Percentiles rank a stretch among this genome's conserved stretches.
Conservation (phyloP, 2,329 filamentous ascomycete genomes). For the Cordyceps militaris region DNA sequence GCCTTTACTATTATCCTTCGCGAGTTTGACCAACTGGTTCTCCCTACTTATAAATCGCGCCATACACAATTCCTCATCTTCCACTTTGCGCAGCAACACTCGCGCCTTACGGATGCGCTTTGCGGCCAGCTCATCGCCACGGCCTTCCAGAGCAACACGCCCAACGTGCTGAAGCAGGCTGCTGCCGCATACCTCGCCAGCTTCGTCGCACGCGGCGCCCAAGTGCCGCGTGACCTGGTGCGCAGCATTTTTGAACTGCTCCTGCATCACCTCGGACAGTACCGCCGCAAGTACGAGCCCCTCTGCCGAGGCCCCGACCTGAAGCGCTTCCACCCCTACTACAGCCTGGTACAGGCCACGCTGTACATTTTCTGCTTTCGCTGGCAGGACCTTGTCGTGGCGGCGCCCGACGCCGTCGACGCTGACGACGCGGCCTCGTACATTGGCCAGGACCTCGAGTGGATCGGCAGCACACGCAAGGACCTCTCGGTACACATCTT, state of each 20-base stretch:
- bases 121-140: slow-evolving; percentile 59
- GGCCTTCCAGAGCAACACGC: slow-evolving; percentile 52
- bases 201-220: slow-evolving; percentile 84
- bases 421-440: slow-evolving; percentile 55
- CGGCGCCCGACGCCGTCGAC: slow-evolving; percentile 53
- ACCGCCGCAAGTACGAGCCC: slow-evolving; percentile 65
- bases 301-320: slow-evolving; percentile 79
- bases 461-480: slow-evolving; percentile 68
- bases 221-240: slow-evolving; percentile 69
- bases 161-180: slow-evolving; percentile 69
- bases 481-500: slow-evolving; percentile 72
- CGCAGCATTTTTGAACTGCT: slow-evolving; percentile 76
- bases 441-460: slow-evolving; percentile 65
- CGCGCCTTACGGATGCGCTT: slow-evolving; percentile 73
- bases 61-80: slow-evolving; percentile 96
- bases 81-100: slow-evolving; percentile 82
- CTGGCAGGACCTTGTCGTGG: slow-evolving; percentile 79
- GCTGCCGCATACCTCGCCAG: slow-evolving; percentile 90
- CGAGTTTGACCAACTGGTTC: slow-evolving; percentile 80
- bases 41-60: slow-evolving; percentile 84
- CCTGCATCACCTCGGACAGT: slow-evolving; percentile 66
- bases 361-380: slow-evolving; percentile 97
- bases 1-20: slow-evolving; percentile 72
- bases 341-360: slow-evolving; percentile 79
- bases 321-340: slow-evolving; percentile 75